These are phyloP conservation scores for Penicillium subrubescens DNA, from an alignment of 495 filamentous ascomycete species.

Conservation along the genomic window DNA sequence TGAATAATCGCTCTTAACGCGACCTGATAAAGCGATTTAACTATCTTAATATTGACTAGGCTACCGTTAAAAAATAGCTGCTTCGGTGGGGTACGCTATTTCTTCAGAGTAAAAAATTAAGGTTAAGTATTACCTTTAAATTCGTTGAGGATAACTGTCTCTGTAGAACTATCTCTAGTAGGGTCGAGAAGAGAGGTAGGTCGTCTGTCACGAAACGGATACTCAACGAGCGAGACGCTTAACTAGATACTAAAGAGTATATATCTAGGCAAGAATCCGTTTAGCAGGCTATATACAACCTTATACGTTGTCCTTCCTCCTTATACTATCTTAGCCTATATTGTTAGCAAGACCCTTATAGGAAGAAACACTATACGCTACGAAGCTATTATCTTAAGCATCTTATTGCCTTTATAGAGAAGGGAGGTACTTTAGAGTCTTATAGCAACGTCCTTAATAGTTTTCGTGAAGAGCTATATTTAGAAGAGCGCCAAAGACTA, in stretches of 20 bases:
- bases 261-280: conserved; percentile 19
- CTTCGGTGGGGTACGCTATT: conserved; percentile 12
- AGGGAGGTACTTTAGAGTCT: conserved; percentile 21
- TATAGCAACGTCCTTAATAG: conserved; percentile 23
- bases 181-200: conserved; percentile 24
- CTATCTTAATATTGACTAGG: conserved; percentile 23
- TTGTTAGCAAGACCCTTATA: conserved; percentile 30
- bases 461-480: conserved; percentile 26
- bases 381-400: background rate
- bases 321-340: conserved; percentile 25
- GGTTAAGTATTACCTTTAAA: conserved; percentile 20
- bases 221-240: conserved; percentile 19
- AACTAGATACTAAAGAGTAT: conserved; percentile 26
- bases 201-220: conserved; percentile 22
- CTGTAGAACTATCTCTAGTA: conserved; percentile 1
- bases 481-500: conserved; percentile 29
- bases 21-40: conserved; percentile 28
- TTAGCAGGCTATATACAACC: conserved; percentile 30
- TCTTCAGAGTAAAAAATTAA: conserved; percentile 14
- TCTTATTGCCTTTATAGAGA: conserved; percentile 27
- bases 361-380: conserved; percentile 31
- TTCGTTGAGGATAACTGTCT: conserved; percentile 11
- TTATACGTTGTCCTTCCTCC: conserved; percentile 28
- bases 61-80: conserved; percentile 25
- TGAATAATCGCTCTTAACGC: conserved; percentile 26